Conservation (phyloP, 805 yeast genomes). For the Sugiyamaella qingdaonensis region DNA sequence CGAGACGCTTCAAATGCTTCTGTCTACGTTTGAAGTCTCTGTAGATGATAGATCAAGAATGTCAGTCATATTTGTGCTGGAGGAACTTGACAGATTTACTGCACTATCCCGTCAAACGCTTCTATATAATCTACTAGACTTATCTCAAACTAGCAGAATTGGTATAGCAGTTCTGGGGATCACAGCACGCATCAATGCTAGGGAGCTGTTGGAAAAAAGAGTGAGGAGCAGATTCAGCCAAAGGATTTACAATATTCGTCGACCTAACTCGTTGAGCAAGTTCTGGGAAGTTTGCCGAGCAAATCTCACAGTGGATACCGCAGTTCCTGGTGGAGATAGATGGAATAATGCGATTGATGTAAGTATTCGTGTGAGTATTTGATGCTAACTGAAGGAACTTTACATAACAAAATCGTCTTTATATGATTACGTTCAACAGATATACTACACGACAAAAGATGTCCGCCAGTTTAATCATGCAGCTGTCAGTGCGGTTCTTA, state of each 20-base stretch:
- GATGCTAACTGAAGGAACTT: neutral
- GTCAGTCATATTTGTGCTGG: constrained; percentile 73
- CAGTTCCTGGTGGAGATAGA: constrained; percentile 8
- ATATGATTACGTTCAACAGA: constrained; percentile 38
- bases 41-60: constrained; percentile 28
- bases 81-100: constrained; percentile 80
- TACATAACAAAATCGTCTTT: constrained; percentile 28
- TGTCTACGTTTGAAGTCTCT: constrained; percentile 25
- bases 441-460: constrained; percentile 58
- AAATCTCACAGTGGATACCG: constrained; percentile 33
- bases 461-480: constrained; percentile 38
- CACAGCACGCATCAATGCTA: constrained; percentile 66
- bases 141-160: constrained; percentile 64
- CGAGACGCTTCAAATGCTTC: constrained; percentile 26
- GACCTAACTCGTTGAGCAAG: constrained; percentile 43
- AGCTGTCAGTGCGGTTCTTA: constrained; percentile 26
- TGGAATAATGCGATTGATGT: constrained; percentile 25
- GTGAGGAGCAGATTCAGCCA: constrained; percentile 89
- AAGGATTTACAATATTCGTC: constrained; percentile 58
- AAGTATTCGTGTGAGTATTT: neutral
- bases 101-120: constrained; percentile 71
- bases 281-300: constrained; percentile 48
- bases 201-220: constrained; percentile 84
- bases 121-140: constrained; percentile 80
- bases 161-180: constrained; percentile 83